These are phyloP conservation scores for Fusarium sp. DNA, from an alignment of 2,329 filamentous ascomycete genomes.

Conservation along the genomic window DNA sequence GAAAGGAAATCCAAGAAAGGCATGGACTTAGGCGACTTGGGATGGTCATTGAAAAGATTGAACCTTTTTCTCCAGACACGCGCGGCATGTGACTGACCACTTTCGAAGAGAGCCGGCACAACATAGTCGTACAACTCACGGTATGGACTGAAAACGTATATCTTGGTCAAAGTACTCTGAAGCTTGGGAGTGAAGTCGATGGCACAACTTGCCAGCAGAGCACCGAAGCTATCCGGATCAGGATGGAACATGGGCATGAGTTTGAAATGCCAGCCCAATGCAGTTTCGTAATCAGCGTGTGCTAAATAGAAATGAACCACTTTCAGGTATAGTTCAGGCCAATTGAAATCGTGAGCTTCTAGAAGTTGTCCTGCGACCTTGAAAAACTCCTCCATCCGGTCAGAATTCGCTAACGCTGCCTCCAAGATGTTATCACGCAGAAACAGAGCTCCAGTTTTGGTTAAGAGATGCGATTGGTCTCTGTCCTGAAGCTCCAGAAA, in stretches of 20 bases:
- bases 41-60: conserved; percentile 53
- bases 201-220: conserved; percentile 56
- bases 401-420: conserved; percentile 42
- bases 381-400: conserved; percentile 42
- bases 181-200: conserved; percentile 48
- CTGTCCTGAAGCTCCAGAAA: conserved; percentile 37
- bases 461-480: conserved; percentile 34
- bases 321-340: conserved; percentile 63
- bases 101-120: conserved; percentile 60
- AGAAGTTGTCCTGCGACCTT: conserved; percentile 48
- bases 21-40: conserved; percentile 51
- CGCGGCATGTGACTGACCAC: conserved; percentile 57
- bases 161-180: conserved; percentile 53
- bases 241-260: conserved; percentile 57
- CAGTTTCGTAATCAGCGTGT: conserved; percentile 50
- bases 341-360: conserved; percentile 50
- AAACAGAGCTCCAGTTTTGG: conserved; percentile 32
- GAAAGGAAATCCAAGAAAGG: conserved; percentile 60
- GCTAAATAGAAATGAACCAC: conserved; percentile 56
- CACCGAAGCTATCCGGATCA: conserved; percentile 52
- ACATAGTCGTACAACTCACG: conserved; percentile 61
- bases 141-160: conserved; percentile 58
- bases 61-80: conserved; percentile 59
- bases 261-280: conserved; percentile 59
- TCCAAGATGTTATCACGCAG: conserved; percentile 46